Base-by-base conservation (phyloP, 2,329 filamentous ascomycete genomes). In the Fonsecaea monophora region DNA sequence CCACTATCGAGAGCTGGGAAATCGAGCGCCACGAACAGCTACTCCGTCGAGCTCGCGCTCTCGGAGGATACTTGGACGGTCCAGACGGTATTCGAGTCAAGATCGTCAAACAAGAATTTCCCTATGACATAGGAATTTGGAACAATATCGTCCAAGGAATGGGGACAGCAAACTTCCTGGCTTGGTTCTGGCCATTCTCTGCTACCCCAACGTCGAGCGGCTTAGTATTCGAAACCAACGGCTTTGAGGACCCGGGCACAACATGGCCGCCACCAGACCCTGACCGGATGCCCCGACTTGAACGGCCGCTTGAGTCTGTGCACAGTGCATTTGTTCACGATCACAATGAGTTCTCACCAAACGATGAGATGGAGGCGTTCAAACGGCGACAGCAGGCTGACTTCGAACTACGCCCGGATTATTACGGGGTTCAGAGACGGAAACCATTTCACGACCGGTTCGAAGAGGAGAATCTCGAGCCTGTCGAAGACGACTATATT, bases 1-100 rank as follows among this genome's bases (percentile, higher is more conserved):
- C 86, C 1, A 89, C 87, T 0, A 89, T 90, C 67, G 87, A 90
- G 74, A 81, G 83, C 42, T 90, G 87, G 87, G 87, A 84, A 70
- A 82, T 84, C 58, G 82, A 83, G 70, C 74, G 82, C 64, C 82
- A 84, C 66, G 75, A 79, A 42, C 81, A 80, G 3, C 74, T 84
- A 4, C 72, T 83, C 37, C 78, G 81, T 45, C 77, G 82, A 62
- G 80, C 82, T 10, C 77, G 78, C 32, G 76, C 77, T 40, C 81
- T 86, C 21, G 87, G 87, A 0, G 87, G 87, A 5, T 86, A 82
- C 66, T 78, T 90, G 0, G 80, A 86, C 40, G 85, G 82, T 0
- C 86, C 86, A 0, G 84, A 87, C 53, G 87, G 87, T 2, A 76
- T 78, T 2, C 80, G 80, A 67, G 72, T 89, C 7, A 79, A 78